A percentile compares a stretch with the other conserved stretches of the same genome.
These are phyloP conservation scores for Lentinula boryana DNA, from an alignment of 768 basidiomycete species.

Conservation along the genomic window DNA sequence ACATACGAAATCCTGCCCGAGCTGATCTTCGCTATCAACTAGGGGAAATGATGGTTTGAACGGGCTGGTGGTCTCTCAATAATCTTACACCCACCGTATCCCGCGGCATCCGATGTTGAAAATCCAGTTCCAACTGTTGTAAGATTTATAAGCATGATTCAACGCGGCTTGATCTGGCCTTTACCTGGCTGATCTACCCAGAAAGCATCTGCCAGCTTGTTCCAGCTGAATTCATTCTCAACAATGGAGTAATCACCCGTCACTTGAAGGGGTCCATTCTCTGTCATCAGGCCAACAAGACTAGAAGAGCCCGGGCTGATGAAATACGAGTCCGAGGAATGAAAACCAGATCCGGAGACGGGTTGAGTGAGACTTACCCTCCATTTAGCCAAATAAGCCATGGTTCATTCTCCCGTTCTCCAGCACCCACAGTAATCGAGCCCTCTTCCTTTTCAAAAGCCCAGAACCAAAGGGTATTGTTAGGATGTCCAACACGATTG, in stretches of 20 bases:
- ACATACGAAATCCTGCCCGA: constrained; percentile 51
- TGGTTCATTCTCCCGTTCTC: constrained; percentile 48
- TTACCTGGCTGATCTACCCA: constrained; percentile 55
- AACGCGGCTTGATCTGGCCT: constrained; percentile 26
- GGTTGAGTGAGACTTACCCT: constrained; percentile 36
- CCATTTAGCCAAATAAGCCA: constrained; percentile 78
- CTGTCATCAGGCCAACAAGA: not conserved
- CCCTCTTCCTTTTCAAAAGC: constrained; percentile 52
- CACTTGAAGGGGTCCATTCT: constrained; percentile 70
- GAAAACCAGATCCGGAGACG: not conserved
- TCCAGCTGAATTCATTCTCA: constrained; percentile 35
- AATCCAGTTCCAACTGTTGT: not conserved
- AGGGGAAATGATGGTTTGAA: not conserved
- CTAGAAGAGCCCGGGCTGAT: constrained; percentile 2
- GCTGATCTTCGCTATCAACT: constrained; percentile 61
- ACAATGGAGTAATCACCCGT: constrained; percentile 35
- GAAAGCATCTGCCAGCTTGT: constrained; percentile 36
- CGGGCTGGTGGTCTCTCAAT: not conserved
- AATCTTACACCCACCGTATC: not conserved
- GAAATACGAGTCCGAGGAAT: constrained; percentile 9
- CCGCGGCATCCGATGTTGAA: constrained; percentile 3
- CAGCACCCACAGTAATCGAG: constrained; percentile 31
- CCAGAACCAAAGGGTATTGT: constrained; percentile 65
- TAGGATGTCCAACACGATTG: constrained; percentile 51
- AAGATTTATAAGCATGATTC: constrained; percentile 23